Conservation (phyloP, 164 flowering plant genomes). For the Cinnamomum micranthum region DNA sequence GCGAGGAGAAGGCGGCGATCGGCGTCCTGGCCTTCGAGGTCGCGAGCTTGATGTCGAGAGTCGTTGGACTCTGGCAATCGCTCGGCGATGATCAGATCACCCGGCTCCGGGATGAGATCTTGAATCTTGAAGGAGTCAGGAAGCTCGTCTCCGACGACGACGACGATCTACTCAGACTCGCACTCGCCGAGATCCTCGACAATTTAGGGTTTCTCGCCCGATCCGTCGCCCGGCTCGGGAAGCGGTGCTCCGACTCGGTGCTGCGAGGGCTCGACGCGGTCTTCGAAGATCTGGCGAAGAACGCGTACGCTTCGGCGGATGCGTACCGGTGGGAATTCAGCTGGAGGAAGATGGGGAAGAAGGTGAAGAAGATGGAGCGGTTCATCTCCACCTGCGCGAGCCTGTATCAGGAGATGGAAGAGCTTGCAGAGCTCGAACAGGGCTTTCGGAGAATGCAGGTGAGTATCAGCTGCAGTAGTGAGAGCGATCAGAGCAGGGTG, state of each 20-base stretch:
- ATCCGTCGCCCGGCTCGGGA: constrained; percentile 61
- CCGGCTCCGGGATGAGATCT: constrained; percentile 54
- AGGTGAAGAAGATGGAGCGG: constrained; percentile 77
- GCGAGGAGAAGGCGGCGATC: constrained; percentile 39
- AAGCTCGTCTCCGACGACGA: constrained; percentile 85
- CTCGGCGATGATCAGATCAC: constrained; percentile 59
- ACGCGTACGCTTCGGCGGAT: constrained; percentile 16
- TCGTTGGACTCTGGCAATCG: constrained; percentile 70
- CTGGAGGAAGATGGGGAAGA: constrained; percentile 78
- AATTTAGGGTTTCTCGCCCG: constrained; percentile 46
- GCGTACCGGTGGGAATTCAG: constrained; percentile 49
- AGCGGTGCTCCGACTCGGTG: constrained; percentile 52
- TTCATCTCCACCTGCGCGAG: constrained; percentile 45
- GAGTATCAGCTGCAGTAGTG: constrained; percentile 3
- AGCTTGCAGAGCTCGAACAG: constrained; percentile 72
- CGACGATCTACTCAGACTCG: constrained; percentile 42
- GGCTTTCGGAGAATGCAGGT: constrained; percentile 57
- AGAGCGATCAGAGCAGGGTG: constrained; percentile 29
- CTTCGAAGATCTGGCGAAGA: constrained; percentile 44
- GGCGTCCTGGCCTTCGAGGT: constrained; percentile 86
- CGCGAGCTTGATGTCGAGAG: constrained; percentile 80
- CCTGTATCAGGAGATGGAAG: constrained; percentile 83
- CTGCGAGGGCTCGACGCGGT: constrained; percentile 59
- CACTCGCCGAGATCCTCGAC: constrained; percentile 60
- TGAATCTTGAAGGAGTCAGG: constrained; percentile 51